Conservation (phyloP, 2,329 filamentous ascomycete species). For the Diplodia scrobiculata region DNA sequence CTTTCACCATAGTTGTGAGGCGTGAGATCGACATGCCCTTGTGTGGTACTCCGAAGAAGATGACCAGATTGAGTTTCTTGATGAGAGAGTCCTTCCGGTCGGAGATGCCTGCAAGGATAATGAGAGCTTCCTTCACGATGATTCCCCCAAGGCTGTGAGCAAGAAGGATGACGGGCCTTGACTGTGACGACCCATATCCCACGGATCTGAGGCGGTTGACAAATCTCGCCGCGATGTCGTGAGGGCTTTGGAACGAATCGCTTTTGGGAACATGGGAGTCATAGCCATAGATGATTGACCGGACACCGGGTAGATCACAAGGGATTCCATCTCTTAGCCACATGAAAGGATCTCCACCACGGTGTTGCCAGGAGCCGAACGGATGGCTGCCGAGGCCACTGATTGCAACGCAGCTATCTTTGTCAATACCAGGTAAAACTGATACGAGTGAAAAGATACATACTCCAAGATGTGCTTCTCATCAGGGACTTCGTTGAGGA, state of each 20-base stretch:
- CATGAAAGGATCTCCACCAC: not conserved
- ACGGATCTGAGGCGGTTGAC: not conserved
- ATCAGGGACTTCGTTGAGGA: not conserved
- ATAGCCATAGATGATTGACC: not conserved
- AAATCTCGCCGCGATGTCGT: not conserved
- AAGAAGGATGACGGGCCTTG: not conserved
- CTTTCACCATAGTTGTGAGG: not conserved
- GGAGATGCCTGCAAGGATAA: not conserved
- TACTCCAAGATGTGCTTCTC: not conserved
- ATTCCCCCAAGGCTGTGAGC: not conserved
- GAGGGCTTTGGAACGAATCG: not conserved
- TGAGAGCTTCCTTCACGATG: not conserved
- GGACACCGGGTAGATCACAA: not conserved
- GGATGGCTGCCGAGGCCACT: conserved; percentile 5
- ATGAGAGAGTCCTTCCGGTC: not conserved
- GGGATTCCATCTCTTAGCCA: not conserved
- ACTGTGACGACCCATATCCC: not conserved
- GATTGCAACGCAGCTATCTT: not conserved
- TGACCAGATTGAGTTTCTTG: not conserved
- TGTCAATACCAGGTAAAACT: not conserved
- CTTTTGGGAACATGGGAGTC: not conserved
- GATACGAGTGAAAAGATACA: not conserved
- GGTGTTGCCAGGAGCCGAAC: conserved; percentile 5
- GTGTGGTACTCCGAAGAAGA: not conserved
- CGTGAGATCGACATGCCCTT: not conserved